Conservation (phyloP, 225 moss, liverwort and hornwort genomes). For the Anthoceros angustus region DNA sequence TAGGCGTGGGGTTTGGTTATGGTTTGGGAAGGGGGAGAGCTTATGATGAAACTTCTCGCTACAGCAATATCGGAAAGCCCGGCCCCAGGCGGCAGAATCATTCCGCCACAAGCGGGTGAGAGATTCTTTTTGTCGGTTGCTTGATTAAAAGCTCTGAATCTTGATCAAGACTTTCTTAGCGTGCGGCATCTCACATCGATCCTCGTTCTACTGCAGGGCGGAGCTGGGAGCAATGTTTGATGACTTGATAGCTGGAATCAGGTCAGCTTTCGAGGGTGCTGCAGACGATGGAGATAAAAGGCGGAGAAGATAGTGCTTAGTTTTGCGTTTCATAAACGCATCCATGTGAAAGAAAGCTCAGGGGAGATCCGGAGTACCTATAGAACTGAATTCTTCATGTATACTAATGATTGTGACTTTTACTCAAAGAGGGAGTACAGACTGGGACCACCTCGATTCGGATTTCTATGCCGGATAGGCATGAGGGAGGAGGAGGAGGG, state of each 20-base stretch:
- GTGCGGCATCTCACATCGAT: not conserved
- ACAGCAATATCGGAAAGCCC: slow-evolving; percentile 54
- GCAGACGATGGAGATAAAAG: slow-evolving; percentile 21
- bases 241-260: slow-evolving; percentile 56
- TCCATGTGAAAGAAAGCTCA: no score
- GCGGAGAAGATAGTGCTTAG: slow-evolving; percentile 20
- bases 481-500: not conserved
- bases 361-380: no score
- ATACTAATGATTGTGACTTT: no score
- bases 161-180: not conserved
- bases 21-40: slow-evolving; percentile 77
- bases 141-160: not conserved
- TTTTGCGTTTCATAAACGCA: no score
- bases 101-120: slow-evolving; percentile 49
- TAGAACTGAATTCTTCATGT: no score
- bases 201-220: slow-evolving; percentile 23
- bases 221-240: slow-evolving; percentile 67
- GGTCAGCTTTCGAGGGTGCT: slow-evolving; percentile 39
- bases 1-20: slow-evolving; percentile 80
- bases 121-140: not conserved
- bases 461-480: no score
- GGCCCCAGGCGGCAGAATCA: slow-evolving; percentile 24
- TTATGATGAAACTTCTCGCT: slow-evolving; percentile 32
- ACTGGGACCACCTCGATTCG: no score
- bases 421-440: no score